These are phyloP conservation scores for Mycosphaerella arachidis DNA, from an alignment of 2,329 filamentous ascomycete genomes.

Conservation along the genomic window DNA sequence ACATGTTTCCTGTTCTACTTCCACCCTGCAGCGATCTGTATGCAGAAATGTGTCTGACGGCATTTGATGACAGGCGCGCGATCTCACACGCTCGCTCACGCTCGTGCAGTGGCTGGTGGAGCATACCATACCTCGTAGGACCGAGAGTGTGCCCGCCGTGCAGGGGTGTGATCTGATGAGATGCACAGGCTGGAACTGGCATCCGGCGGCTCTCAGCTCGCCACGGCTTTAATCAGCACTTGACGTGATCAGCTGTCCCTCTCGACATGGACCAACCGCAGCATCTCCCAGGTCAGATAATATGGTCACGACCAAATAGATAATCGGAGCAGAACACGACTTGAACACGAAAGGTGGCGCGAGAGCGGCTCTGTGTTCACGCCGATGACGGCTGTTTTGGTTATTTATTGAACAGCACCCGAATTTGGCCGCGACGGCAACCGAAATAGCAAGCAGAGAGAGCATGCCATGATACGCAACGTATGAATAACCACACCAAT, in stretches of 20 bases:
- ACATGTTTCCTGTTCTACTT: background rate
- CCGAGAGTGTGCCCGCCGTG: no score
- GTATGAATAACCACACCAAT: slow-evolving; percentile 9
- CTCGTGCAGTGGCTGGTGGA: no score
- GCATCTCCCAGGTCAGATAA: background rate
- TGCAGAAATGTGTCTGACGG: no score
- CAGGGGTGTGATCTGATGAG: no score
- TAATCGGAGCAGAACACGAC: background rate
- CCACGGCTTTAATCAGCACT: background rate
- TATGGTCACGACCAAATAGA: background rate
- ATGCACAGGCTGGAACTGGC: no score
- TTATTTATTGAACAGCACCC: slow-evolving; percentile 1
- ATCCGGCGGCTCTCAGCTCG: background rate
- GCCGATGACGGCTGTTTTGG: background rate
- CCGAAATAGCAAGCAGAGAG: background rate
- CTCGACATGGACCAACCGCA: background rate
- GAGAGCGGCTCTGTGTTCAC: background rate
- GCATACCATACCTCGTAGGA: no score
- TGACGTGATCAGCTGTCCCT: background rate
- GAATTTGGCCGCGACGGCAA: slow-evolving; percentile 9
- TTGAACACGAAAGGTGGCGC: background rate
- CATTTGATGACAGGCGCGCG: no score
- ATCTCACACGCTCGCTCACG: no score
- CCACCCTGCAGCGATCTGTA: no score
- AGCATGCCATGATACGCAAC: background rate